Conservation (phyloP, 345 rosid genomes). For the Boechera stricta region DNA sequence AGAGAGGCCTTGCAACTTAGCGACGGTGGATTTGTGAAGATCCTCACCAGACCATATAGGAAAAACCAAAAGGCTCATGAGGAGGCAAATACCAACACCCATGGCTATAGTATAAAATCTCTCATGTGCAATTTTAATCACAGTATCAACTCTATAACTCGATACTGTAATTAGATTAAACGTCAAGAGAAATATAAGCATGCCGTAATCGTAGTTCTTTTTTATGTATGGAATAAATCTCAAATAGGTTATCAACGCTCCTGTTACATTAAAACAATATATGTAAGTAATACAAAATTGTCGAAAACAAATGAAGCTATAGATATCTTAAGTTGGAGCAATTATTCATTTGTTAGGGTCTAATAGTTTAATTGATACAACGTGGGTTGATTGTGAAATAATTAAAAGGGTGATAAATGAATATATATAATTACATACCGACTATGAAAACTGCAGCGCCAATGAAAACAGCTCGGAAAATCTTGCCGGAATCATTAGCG, state of each 20-base stretch:
- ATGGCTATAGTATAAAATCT: conserved; percentile 69
- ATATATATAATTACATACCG: conserved; percentile 49
- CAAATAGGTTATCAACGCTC: conserved; percentile 66
- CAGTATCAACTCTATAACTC: conserved; percentile 65
- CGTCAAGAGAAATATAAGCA: conserved; percentile 80
- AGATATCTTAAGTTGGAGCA: background rate
- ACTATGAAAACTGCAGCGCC: conserved; percentile 67
- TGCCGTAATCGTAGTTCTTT: conserved; percentile 84
- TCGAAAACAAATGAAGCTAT: background rate
- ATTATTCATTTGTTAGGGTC: background rate
- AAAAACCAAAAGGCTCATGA: conserved; percentile 65
- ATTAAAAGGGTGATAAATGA: background rate
- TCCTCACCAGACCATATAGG: conserved; percentile 88
- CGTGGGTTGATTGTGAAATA: background rate
- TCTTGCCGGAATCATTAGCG: conserved; percentile 53
- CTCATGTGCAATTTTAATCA: conserved; percentile 63
- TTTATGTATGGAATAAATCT: conserved; percentile 79
- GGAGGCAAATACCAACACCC: conserved; percentile 73
- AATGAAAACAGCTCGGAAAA: conserved; percentile 68
- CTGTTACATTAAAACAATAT: conserved; percentile 42
- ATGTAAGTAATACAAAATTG: background rate
- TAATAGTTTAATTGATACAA: background rate
- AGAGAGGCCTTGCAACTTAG: conserved; percentile 73
- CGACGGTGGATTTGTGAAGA: conserved; percentile 65
- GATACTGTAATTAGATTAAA: conserved; percentile 80